These are phyloP conservation scores for Thelonectria rubi DNA, from an alignment of 2,329 filamentous ascomycete genomes.

Conservation along the genomic window DNA sequence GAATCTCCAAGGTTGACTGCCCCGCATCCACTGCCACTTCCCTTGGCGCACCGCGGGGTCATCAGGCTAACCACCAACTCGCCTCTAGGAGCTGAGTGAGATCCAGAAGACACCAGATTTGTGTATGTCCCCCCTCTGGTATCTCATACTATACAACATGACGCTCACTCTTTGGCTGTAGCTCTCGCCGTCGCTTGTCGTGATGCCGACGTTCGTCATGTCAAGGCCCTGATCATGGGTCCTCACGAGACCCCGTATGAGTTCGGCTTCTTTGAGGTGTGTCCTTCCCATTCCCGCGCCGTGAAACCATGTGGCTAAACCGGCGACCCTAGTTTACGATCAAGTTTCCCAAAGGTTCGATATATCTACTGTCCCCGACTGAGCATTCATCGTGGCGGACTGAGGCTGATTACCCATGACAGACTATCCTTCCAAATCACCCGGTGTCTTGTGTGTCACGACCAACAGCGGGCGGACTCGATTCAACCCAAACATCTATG, in stretches of 20 bases:
- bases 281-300: conserved; percentile 32
- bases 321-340: conserved; percentile 69
- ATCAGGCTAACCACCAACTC: conserved; percentile 25
- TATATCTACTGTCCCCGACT: background rate
- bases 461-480: conserved; percentile 89
- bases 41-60: conserved; percentile 28
- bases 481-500: conserved; percentile 98
- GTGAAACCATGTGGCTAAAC: conserved; percentile 10
- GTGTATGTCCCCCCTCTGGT: conserved; percentile 65
- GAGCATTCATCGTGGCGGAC: background rate
- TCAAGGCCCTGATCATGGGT: conserved; percentile 88
- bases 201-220: conserved; percentile 87
- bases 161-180: conserved; percentile 45
- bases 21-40: conserved; percentile 35
- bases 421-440: conserved; percentile 84
- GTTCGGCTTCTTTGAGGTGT: conserved; percentile 95
- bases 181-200: conserved; percentile 87
- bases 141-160: background rate
- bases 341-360: conserved; percentile 76
- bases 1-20: conserved; percentile 77
- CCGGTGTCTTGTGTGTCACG: conserved; percentile 73
- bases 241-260: conserved; percentile 96
- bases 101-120: conserved; percentile 86
- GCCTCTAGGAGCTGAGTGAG: conserved; percentile 78
- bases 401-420: conserved; percentile 16